Evolutionary conservation across 345 rosid genomes (phyloP).

Genomic region (Alliaria petiolata): DNA sequence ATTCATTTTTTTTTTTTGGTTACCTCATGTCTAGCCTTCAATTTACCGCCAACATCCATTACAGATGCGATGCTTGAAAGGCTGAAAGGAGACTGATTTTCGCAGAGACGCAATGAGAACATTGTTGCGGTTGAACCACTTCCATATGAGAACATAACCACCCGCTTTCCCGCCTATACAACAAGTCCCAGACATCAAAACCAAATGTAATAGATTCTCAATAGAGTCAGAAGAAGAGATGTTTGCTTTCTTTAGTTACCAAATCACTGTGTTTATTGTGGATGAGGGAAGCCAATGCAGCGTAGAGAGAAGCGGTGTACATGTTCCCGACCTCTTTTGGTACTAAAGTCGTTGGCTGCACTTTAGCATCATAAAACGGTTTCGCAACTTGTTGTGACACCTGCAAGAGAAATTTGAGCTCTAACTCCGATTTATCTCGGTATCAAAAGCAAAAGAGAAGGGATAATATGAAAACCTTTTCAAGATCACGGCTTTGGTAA

Average conservation of each 20-base stretch:
- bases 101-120: constrained; percentile 72
- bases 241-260: constrained; percentile 43
- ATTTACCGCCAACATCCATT: constrained; percentile 65
- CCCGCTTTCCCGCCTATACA: constrained; percentile 73
- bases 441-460: neutral
- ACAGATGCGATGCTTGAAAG: constrained; percentile 70
- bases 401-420: constrained; percentile 33
- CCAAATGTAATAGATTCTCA: neutral
- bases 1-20: neutral
- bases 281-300: constrained; percentile 91
- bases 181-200: neutral
- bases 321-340: constrained; percentile 99
- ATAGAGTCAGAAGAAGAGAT: neutral
- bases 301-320: constrained; percentile 97
- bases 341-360: constrained; percentile 79
- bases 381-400: constrained; percentile 88
- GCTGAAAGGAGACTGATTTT: constrained; percentile 68
- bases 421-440: neutral
- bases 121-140: constrained; percentile 94
- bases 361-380: constrained; percentile 81
- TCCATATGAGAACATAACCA: constrained; percentile 89
- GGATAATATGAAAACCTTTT: constrained; percentile 69
- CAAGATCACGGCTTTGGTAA: constrained; percentile 96
- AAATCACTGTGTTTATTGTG: constrained; percentile 65
- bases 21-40: constrained; percentile 96